These are phyloP conservation scores for Lactarius evosmus DNA, from an alignment of 768 basidiomycete genomes.

Conservation along the genomic window DNA sequence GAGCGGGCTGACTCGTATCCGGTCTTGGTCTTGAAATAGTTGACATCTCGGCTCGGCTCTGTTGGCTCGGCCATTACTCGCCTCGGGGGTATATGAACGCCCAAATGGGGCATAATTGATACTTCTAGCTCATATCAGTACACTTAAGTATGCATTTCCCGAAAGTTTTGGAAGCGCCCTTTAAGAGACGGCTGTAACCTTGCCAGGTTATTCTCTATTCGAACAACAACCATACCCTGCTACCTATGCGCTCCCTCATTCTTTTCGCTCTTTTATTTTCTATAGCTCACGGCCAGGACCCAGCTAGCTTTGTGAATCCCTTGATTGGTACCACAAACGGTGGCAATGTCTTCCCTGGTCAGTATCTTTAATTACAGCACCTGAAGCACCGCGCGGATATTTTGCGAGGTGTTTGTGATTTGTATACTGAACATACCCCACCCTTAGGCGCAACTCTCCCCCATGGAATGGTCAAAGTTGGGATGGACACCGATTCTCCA, in stretches of 20 bases:
- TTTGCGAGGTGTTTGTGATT: background rate
- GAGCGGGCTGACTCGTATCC: too few relatives aligned
- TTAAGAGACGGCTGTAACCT: background rate
- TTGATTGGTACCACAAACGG: slow-evolving; percentile 66
- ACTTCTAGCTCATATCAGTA: too few relatives aligned
- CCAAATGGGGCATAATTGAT: too few relatives aligned
- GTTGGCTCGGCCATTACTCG: too few relatives aligned
- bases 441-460: slow-evolving; percentile 57
- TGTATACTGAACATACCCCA: background rate
- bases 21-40: too few relatives aligned
- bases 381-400: background rate
- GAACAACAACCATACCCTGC: background rate
- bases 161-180: too few relatives aligned
- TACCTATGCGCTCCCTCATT: background rate
- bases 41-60: too few relatives aligned
- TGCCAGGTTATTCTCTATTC: background rate
- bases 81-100: too few relatives aligned
- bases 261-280: background rate
- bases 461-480: slow-evolving; percentile 68
- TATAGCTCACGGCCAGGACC: slow-evolving; percentile 13
- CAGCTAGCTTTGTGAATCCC: slow-evolving; percentile 44
- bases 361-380: slow-evolving; percentile 7
- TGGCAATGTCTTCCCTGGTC: slow-evolving; percentile 65
- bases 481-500: slow-evolving; percentile 65
- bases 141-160: background rate